phyloP scores from a whole-genome alignment of 768 basidiomycete genomes.

The Gloeostereum incarnatum region DNA sequence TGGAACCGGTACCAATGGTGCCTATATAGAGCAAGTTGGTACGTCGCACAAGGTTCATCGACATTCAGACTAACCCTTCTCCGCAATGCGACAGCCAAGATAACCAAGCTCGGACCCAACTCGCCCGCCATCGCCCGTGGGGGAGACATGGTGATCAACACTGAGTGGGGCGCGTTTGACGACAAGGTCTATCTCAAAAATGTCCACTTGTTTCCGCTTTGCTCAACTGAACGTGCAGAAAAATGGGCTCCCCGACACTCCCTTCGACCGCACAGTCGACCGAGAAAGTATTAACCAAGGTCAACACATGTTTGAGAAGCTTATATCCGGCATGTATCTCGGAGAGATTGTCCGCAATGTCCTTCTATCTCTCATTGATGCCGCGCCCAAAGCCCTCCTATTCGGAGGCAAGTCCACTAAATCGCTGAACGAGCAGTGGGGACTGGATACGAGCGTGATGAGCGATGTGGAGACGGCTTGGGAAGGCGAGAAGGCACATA shows the following conservation, averaged over 20 bases:
- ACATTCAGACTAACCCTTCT: background rate
- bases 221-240: no score
- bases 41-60: background rate
- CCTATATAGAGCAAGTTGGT: constrained; percentile 84
- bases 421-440: constrained; percentile 82
- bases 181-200: constrained; percentile 83
- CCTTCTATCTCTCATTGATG: constrained; percentile 74
- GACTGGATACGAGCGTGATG: constrained; percentile 90
- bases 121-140: constrained; percentile 47
- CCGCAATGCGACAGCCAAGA: constrained; percentile 36
- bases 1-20: constrained; percentile 97
- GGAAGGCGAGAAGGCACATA: constrained; percentile 29
- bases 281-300: constrained; percentile 90
- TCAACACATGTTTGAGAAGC: constrained; percentile 94
- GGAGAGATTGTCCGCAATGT: constrained; percentile 89
- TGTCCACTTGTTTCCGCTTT: constrained; percentile 6
- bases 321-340: constrained; percentile 98
- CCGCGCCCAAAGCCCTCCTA: constrained; percentile 58
- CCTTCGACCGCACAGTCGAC: constrained; percentile 88
- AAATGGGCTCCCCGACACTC: constrained; percentile 84
- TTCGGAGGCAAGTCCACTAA: constrained; percentile 74
- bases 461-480: constrained; percentile 76
- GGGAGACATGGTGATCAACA: constrained; percentile 90
- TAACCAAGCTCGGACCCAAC: constrained; percentile 77
- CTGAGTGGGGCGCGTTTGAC: constrained; percentile 98